A percentile compares a stretch with the other conserved stretches of the same genome.
phyloP scores from a whole-genome alignment of 768 basidiomycete genomes.

The Gymnopilus dilepis region DNA sequence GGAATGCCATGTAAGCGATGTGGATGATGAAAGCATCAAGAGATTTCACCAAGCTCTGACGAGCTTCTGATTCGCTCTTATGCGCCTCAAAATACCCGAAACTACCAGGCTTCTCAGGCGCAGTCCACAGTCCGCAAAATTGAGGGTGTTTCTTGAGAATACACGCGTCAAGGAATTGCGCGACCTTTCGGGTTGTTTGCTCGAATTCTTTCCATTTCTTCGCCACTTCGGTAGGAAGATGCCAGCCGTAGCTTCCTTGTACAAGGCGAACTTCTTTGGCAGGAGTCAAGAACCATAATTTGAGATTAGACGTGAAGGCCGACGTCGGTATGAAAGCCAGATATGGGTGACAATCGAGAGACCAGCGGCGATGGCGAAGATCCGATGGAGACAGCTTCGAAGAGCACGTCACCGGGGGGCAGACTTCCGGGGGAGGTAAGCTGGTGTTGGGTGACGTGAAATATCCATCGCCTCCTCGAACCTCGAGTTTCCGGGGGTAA shows the following conservation, averaged over 20 bases:
- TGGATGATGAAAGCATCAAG: conserved; percentile 10
- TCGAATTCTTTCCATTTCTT: conserved; percentile 19
- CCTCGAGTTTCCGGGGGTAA: not conserved
- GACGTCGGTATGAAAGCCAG: not conserved
- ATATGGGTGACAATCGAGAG: not conserved
- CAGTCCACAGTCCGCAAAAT: not conserved
- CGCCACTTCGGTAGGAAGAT: conserved; percentile 6
- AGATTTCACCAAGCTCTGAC: not conserved
- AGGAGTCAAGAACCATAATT: not conserved
- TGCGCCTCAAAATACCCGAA: conserved; percentile 17
- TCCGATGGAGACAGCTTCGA: not conserved
- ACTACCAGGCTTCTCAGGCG: conserved; percentile 1
- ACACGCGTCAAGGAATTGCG: not conserved
- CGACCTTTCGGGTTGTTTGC: not conserved
- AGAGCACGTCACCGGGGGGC: not conserved
- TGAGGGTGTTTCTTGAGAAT: not conserved
- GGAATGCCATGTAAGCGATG: conserved; percentile 16
- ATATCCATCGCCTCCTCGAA: not conserved
- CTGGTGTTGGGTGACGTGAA: not conserved
- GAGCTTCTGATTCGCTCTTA: conserved; percentile 5
- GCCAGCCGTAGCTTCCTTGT: conserved; percentile 6
- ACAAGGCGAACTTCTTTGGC: not conserved
- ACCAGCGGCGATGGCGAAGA: not conserved
- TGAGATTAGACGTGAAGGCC: not conserved
- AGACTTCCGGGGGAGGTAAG: not conserved